A percentile compares a stretch with the other conserved stretches of the same genome.
phyloP scores from a whole-genome alignment of 805 yeast species.

The Starmerella asiatica region DNA sequence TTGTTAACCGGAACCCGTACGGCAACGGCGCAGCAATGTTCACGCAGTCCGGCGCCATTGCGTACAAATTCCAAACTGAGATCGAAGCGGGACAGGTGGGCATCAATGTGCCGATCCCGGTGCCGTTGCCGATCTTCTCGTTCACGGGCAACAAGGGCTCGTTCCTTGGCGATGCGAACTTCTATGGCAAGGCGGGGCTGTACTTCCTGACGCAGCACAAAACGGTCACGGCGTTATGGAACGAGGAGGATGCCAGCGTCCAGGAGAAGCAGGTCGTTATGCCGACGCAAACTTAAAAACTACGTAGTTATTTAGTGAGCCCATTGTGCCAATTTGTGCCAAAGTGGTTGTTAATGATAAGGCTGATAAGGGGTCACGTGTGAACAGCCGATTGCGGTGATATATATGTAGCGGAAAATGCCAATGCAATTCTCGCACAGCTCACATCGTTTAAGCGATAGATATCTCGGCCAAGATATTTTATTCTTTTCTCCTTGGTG shows the following conservation, averaged over 20 bases:
- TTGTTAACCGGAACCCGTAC: constrained; percentile 48
- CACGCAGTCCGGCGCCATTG: constrained; percentile 56
- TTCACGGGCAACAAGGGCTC: constrained; percentile 67
- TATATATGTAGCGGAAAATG: too few relatives aligned
- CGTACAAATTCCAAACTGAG: constrained; percentile 53
- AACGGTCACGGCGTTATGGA: constrained; percentile 61
- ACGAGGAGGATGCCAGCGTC: constrained; percentile 36
- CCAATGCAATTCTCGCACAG: too few relatives aligned
- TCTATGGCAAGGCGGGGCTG: constrained; percentile 65
- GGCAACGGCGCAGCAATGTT: constrained; percentile 64
- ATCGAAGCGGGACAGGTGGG: constrained; percentile 70
- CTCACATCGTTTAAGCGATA: too few relatives aligned
- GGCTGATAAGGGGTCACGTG: too few relatives aligned
- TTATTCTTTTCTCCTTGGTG: too few relatives aligned
- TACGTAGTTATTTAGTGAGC: not conserved
- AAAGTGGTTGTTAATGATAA: too few relatives aligned
- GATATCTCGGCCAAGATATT: too few relatives aligned
- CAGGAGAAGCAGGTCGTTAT: constrained; percentile 47
- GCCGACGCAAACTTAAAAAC: constrained; percentile 43
- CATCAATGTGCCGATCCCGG: constrained; percentile 66
- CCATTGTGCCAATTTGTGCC: too few relatives aligned
- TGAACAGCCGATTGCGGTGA: too few relatives aligned
- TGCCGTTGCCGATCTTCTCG: constrained; percentile 68
- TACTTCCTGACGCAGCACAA: constrained; percentile 61
- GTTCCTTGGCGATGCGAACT: constrained; percentile 66